phyloP scores from a whole-genome alignment of 129 eudicot species.

The Logfia minima region DNA sequence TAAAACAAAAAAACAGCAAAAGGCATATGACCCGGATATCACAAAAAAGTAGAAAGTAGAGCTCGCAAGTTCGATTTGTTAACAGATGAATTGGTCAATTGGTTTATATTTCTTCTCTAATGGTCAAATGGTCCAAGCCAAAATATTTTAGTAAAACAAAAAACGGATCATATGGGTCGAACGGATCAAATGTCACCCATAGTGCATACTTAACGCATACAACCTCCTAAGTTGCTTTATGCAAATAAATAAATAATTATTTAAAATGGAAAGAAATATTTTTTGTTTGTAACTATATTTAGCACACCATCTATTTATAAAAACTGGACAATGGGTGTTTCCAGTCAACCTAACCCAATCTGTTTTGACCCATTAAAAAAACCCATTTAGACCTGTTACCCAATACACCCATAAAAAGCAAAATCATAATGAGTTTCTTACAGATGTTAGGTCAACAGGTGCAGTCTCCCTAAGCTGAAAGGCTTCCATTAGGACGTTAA shows the following conservation, averaged over 20 bases:
- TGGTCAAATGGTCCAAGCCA: neutral
- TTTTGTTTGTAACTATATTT: neutral
- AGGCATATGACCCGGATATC: neutral
- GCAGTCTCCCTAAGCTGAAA: constrained; percentile 59
- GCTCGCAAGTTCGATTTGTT: neutral
- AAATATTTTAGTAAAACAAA: neutral
- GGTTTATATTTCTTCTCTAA: neutral
- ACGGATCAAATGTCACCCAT: neutral
- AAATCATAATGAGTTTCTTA: constrained; percentile 27
- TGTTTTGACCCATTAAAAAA: neutral
- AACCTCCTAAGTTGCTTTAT: neutral
- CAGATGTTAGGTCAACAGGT: constrained; percentile 51
- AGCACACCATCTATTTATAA: neutral
- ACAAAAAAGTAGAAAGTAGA: neutral
- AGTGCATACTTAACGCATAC: neutral
- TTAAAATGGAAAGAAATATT: neutral
- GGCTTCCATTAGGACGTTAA: constrained; percentile 54
- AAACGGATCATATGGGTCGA: neutral
- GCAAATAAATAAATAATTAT: neutral
- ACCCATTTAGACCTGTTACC: neutral
- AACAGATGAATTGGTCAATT: neutral
- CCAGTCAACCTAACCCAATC: neutral
- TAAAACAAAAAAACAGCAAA: neutral
- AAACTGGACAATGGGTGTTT: neutral
- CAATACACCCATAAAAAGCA: neutral